phyloP scores from a whole-genome alignment of 495 filamentous ascomycete genomes.

The Penicillium lagena region DNA sequence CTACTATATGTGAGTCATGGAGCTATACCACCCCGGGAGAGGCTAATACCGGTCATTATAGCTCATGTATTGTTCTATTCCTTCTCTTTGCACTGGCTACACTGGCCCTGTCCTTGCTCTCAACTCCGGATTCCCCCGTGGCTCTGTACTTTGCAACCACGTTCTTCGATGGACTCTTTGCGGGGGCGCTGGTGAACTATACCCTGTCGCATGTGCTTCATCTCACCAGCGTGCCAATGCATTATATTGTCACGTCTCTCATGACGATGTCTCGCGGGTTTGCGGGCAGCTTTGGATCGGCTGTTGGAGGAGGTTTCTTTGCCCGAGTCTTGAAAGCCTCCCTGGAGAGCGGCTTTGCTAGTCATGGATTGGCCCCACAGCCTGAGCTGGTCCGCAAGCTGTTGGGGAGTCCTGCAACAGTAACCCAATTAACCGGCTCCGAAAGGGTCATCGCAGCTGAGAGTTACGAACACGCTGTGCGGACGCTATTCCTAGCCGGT shows the following conservation, averaged over 20 bases:
- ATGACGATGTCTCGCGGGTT: conserved; percentile 69
- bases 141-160: conserved; percentile 45
- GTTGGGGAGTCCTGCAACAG: conserved; percentile 61
- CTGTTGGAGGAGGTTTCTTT: conserved; percentile 72
- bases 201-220: conserved; percentile 69
- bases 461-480: conserved; percentile 56
- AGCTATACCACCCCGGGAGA: background rate
- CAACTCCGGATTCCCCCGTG: conserved; percentile 38
- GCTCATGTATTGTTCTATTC: conserved; percentile 48
- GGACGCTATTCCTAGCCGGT: conserved; percentile 50
- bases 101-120: conserved; percentile 41
- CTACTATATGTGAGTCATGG: conserved; percentile 48
- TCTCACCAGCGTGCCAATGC: conserved; percentile 50
- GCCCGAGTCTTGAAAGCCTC: conserved; percentile 48
- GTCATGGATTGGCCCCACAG: conserved; percentile 37
- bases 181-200: conserved; percentile 69
- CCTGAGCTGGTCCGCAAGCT: conserved; percentile 54
- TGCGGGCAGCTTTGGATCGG: conserved; percentile 68
- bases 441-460: conserved; percentile 56
- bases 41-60: conserved; percentile 4
- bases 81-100: conserved; percentile 47
- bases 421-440: conserved; percentile 39
- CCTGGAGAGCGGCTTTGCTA: conserved; percentile 51
- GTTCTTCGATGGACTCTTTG: conserved; percentile 62
- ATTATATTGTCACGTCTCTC: conserved; percentile 66